Base-by-base conservation (phyloP, 345 rosid species). In the Clausena lansium region DNA sequence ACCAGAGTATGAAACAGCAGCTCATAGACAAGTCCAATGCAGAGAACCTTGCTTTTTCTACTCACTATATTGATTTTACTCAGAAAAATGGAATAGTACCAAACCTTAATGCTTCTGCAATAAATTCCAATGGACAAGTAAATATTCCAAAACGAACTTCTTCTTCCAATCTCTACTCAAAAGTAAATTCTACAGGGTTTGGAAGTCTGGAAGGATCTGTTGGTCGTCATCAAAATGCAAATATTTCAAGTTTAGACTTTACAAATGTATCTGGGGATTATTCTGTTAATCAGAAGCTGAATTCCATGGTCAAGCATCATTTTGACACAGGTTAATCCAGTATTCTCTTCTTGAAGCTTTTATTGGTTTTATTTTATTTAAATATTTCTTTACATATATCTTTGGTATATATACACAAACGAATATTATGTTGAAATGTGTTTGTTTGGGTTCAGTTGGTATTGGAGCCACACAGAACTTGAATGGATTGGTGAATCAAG, bases 81-180 rank as follows among this genome's bases (percentile, higher is more conserved):
- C 78, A 86, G 81, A 85, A 86, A 68, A 85, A 81, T 78, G 89
- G 87, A 74, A 62, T 67, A 54, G 9, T 80, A 33, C 81, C 90
- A 35, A 83, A 84, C 72, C 75, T 76, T 80, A 84, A 82, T 80
- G 81, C 85, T 86, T 84, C 89, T 67, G 78, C 79, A 33, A 69
- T 81, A 74, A 83, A 76, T 86, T 81, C 88, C 66, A 81, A 76
- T 65, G 88, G 90, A 61, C 89, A 83, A 76, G 83, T 75, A 75
- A 86, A 82, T 76, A 81, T 93, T 77, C 95, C 95, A 24, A 90
- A 81, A 84, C 81, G 88, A 87, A 86, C 89, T 81, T 91, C 96
- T 78, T 89, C 91, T 47, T 86, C 91, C 75, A 90, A 88, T 87
- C 92, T 91, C 57, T 86, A 85, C 81, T 81, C 90, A 55, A 81